phyloP scores from a whole-genome alignment of 345 rosid species.

The Acer saccharum region DNA sequence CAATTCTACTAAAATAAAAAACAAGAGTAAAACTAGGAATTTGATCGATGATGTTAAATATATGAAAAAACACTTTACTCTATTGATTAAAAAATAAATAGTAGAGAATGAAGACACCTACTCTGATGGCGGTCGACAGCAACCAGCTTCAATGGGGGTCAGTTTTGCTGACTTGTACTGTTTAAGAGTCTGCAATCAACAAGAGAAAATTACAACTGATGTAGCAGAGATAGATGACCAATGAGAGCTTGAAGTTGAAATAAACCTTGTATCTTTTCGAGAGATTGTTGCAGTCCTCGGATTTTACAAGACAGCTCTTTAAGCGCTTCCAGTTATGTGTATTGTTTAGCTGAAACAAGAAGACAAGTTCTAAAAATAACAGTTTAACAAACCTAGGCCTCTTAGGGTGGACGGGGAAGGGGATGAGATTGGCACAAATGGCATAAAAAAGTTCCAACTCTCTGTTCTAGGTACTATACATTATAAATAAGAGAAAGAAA shows the following conservation, averaged over 20 bases:
- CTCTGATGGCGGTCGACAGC: constrained; percentile 95
- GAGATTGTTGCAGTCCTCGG: constrained; percentile 68
- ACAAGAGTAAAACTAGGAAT: background rate
- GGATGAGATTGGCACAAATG: background rate
- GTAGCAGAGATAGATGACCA: constrained; percentile 15
- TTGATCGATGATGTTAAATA: background rate
- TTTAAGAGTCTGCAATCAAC: constrained; percentile 56
- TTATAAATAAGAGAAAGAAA: constrained; percentile 1
- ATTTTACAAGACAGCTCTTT: constrained; percentile 91
- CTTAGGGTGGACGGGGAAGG: background rate
- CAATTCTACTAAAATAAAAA: background rate
- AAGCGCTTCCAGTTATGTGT: constrained; percentile 68
- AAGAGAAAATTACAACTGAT: constrained; percentile 19
- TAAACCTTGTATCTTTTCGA: constrained; percentile 72
- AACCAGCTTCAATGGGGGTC: constrained; percentile 89
- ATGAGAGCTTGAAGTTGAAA: background rate
- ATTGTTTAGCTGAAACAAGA: constrained; percentile 63
- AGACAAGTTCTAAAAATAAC: constrained; percentile 7
- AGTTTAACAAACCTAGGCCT: background rate
- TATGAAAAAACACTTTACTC: background rate
- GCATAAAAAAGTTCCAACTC: background rate
- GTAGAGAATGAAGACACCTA: constrained; percentile 30
- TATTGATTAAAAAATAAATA: background rate
- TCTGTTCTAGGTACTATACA: background rate
- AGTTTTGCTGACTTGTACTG: constrained; percentile 70